phyloP scores from a whole-genome alignment of 2,329 filamentous ascomycete species.

The Blastomyces percursus region DNA sequence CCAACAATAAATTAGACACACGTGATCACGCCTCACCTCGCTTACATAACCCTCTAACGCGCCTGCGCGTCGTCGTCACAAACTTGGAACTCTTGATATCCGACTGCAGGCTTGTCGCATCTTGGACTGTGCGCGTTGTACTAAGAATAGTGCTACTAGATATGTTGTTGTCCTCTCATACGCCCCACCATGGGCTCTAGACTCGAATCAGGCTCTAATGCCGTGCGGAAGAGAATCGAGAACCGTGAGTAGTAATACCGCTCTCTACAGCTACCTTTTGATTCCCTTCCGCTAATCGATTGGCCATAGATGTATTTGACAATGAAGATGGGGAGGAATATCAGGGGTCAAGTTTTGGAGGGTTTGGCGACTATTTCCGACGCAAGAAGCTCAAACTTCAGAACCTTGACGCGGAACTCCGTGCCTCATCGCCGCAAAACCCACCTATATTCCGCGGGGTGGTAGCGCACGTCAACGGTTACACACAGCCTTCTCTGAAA shows the following conservation, averaged over 20 bases:
- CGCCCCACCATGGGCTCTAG: slow-evolving; percentile 47
- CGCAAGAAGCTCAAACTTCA: slow-evolving; percentile 96
- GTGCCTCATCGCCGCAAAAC: slow-evolving; percentile 56
- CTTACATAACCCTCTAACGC: not conserved
- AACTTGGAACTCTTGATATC: not conserved
- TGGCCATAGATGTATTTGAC: slow-evolving; percentile 53
- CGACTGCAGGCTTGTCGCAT: not conserved
- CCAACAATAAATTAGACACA: not conserved
- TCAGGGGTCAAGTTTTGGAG: slow-evolving; percentile 71
- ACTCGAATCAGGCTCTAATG: slow-evolving; percentile 48
- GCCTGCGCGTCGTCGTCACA: not conserved
- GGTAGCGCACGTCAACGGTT: slow-evolving; percentile 86
- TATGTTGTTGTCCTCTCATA: not conserved
- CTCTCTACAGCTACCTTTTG: not conserved
- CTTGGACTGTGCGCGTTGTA: not conserved
- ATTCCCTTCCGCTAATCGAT: slow-evolving; percentile 5
- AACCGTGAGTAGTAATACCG: slow-evolving; percentile 36
- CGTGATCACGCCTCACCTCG: not conserved
- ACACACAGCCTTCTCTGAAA: slow-evolving; percentile 86
- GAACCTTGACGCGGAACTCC: slow-evolving; percentile 76
- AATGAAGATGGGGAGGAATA: slow-evolving; percentile 88
- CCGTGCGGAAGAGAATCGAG: slow-evolving; percentile 53
- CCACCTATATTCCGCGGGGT: slow-evolving; percentile 83
- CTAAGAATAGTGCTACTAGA: not conserved
- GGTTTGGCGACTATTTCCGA: slow-evolving; percentile 83